phyloP scores from a whole-genome alignment of 2,329 filamentous ascomycete genomes.

The Ophiostoma tasmaniense region DNA sequence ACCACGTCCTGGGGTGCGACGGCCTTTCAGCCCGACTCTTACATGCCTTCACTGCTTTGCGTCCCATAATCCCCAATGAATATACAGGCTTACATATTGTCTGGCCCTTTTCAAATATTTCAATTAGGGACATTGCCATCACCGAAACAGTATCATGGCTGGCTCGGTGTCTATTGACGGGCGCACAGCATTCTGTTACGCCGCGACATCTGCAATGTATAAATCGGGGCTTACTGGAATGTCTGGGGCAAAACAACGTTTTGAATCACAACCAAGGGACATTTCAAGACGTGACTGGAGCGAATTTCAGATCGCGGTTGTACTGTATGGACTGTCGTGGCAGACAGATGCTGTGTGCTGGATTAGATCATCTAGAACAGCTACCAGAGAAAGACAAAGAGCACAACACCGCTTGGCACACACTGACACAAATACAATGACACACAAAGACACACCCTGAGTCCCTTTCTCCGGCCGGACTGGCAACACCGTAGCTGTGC shows the following conservation, averaged over 20 bases:
- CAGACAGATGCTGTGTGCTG: background rate
- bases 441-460: background rate
- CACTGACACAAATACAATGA: background rate
- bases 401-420: background rate
- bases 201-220: slow-evolving; percentile 11
- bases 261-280: background rate
- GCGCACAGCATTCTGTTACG: background rate
- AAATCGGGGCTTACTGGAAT: slow-evolving; percentile 11
- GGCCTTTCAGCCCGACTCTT: background rate
- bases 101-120: background rate
- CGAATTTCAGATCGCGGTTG: background rate
- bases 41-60: background rate
- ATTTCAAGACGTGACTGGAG: background rate
- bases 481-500: background rate
- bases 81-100: background rate
- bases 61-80: background rate
- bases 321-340: background rate
- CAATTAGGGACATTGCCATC: background rate
- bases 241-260: slow-evolving; percentile 8
- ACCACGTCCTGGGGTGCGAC: background rate
- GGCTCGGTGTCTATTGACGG: slow-evolving; percentile 4
- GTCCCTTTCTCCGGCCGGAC: background rate
- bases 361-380: background rate
- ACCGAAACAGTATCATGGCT: background rate
- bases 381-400: background rate